Base-by-base conservation (phyloP, 1,284 basidiomycete genomes). In the Ceratobasidium sp. region DNA sequence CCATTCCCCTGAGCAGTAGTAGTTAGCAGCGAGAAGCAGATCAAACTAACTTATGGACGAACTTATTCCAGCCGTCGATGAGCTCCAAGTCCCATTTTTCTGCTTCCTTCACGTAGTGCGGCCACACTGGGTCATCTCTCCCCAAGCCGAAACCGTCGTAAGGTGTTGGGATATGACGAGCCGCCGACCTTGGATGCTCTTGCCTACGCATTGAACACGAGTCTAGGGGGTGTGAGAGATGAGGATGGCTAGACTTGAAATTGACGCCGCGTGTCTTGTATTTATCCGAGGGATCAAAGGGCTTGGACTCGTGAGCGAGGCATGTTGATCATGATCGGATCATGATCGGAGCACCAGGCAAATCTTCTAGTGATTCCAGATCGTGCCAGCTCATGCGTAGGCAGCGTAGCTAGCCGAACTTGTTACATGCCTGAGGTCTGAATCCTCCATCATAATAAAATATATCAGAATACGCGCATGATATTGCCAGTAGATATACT, bases 61-160 rank as follows among this genome's bases (percentile, higher is more conserved):
- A 75, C 71, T 64, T 61, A 33, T 75, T 75, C 71, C 71, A 75
- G 18, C 44, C 46, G 18, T 63, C 26, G 18, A 75, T 60, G 6
- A 75, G 28, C 15, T 28, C 28, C 1, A 15, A 23, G 20, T 75
- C 71, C 58, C 71, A 63, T 49, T 63, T 46, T 39, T 44, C 49
- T 33, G 71, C 56, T n/a, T 75, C 71, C 23, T 63, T 33, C 2
- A 75, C 42, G 58, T 63, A 75, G n/a, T n/a, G 23, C 13, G 26
- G 58, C 71, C 71, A 75, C 7, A 75, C 42, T 6, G 71, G 71
- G 40, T 75, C 71, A 15, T 75, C 71, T n/a, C 71, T 44, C 18
- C 71, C 71, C 23, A 75, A n/a, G 2, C 42, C 49, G n/a, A 10
- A 56, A 4, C 70, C 55, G 18, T 60, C 56, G 28, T 60, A 58